A percentile compares a stretch with the other conserved stretches of the same genome.
These are phyloP conservation scores for Alternaria longipes DNA, from an alignment of 2,329 filamentous ascomycete species.

Conservation along the genomic window DNA sequence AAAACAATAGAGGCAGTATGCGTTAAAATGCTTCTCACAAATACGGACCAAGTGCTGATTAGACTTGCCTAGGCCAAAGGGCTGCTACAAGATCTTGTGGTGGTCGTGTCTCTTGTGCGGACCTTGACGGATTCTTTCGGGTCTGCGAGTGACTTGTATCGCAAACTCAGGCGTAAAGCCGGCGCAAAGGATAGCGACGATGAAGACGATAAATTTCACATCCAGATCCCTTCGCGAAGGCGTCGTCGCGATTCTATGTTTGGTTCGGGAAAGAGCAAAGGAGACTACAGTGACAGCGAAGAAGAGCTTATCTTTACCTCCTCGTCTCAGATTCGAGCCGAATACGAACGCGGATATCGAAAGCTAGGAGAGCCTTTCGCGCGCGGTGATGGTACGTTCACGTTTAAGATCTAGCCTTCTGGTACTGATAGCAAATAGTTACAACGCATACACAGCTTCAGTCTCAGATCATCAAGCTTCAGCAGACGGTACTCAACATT, in stretches of 20 bases:
- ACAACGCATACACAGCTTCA: constrained; percentile 44
- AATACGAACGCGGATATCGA: constrained; percentile 43
- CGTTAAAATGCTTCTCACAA: neutral
- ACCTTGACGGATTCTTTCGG: constrained; percentile 43
- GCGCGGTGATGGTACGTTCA: constrained; percentile 40
- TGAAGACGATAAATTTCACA: constrained; percentile 12
- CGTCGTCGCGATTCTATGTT: constrained; percentile 29
- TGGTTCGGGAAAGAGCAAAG: constrained; percentile 23
- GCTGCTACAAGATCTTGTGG: constrained; percentile 34
- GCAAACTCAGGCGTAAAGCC: constrained; percentile 38
- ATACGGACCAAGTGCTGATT: neutral
- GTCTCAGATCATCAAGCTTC: constrained; percentile 44
- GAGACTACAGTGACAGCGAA: constrained; percentile 37
- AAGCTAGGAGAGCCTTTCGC: constrained; percentile 43
- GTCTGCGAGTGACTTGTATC: constrained; percentile 44
- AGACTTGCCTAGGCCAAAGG: constrained; percentile 34
- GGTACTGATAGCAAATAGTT: constrained; percentile 28
- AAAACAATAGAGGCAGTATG: constrained; percentile 27
- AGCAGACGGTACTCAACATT: constrained; percentile 40
- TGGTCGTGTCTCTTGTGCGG: constrained; percentile 43
- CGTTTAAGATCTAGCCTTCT: neutral
- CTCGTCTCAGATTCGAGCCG: constrained; percentile 34
- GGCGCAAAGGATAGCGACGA: constrained; percentile 25
- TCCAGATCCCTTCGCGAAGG: constrained; percentile 7
- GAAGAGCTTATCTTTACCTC: constrained; percentile 40